Evolutionary conservation across 2,329 filamentous ascomycete species (phyloP), one percentile per base, ranked within the genome.

Genomic region (Diplodia seriata): DNA sequence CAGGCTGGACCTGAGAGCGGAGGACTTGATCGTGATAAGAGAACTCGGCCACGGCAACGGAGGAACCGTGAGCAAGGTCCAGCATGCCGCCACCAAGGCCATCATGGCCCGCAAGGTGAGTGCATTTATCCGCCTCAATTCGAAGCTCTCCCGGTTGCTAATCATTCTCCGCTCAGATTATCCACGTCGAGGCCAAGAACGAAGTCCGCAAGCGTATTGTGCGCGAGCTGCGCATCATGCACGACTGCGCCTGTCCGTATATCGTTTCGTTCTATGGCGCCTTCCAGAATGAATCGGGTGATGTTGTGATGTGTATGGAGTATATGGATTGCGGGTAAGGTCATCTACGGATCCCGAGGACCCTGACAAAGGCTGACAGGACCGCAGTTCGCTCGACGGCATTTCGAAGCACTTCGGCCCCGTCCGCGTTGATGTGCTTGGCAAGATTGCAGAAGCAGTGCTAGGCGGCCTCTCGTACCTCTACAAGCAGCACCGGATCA

Each of bases 281-380:
- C 47, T 99, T 98, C 77, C 87, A 98, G 76, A 98, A 97, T 77
- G 92, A 96, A 76, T 93, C 93, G 70, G 94, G 96, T 77, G 95
- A 99, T 82, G 96, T 99, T 69, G 96, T 98, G 74, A 94, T 99
- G 90, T 99, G 95, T 80, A 99, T 99, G 95, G 95, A 99, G 80
- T 98, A 99, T 78, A 97, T 97, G 93, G 95, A 99, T 81, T 93
- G 94, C 78, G 95, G 95, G 95, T 98, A 86, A 81, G 92, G 49
- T 47, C 15, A 18, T 31, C 38, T 38, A 36, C 40, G 64, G 33
- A 20, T 50, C 7, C 20, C n/a, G 12, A 18, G 23, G n/a, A 20
- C 23, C 26, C 31, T 31, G 33, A 15, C 11, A 12, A 43, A 36
- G 2, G 7, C 56, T 67, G 55, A 67, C 29, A 12, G 33, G 26